Base-by-base conservation (phyloP, 2,329 filamentous ascomycete genomes). In the Exserohilum rostratum region DNA sequence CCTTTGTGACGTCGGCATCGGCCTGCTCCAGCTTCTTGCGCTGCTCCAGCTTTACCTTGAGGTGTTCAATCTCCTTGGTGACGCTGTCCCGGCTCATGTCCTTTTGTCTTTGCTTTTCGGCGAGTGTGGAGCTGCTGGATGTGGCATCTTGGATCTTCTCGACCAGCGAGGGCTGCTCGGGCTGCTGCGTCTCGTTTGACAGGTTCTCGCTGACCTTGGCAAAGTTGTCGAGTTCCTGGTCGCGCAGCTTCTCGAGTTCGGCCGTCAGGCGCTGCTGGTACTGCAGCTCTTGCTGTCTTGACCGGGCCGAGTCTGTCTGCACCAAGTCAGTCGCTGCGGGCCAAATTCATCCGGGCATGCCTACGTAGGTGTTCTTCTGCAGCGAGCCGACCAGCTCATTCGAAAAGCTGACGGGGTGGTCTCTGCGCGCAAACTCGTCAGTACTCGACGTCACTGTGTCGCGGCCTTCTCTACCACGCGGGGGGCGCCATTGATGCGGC, bases 301-400 rank as follows among this genome's bases (percentile, higher is more conserved):
- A 84, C 73, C 93, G 92, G 62, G 91, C 93, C 56, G 88, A 87
- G 80, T 98, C 93, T 78, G 90, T 93, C 93, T 98, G 73, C 46
- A 18, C 31, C 43, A 20, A 45, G 35, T 40, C 34, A 18, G 18
- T 17, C 9, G 20, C 33, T 43, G 30, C 31, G 25, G 17, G 31
- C 15, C 30, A 15, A 10, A 30, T 37, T 15, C 12, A 4, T 27
- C 35, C 1, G 12, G 9, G 25, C 12, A 7, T 3, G 55, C 66
- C 50, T 84, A 96, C 93, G 86, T 97, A 92, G 67, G 89, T 84
- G 80, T 87, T 96, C 58, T 86, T 85, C 76, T 96, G 91, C 58
- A 98, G 83, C 57, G 88, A 87, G 70, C 96, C 88, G 69, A 96
- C 83, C 70, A 97, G 82, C 72, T 90, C 87, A 71, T 90, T 87